Percentiles rank a stretch among this genome's conserved stretches.
phyloP scores from a whole-genome alignment of 2,329 filamentous ascomycete species.

The Claviceps sorghi region DNA sequence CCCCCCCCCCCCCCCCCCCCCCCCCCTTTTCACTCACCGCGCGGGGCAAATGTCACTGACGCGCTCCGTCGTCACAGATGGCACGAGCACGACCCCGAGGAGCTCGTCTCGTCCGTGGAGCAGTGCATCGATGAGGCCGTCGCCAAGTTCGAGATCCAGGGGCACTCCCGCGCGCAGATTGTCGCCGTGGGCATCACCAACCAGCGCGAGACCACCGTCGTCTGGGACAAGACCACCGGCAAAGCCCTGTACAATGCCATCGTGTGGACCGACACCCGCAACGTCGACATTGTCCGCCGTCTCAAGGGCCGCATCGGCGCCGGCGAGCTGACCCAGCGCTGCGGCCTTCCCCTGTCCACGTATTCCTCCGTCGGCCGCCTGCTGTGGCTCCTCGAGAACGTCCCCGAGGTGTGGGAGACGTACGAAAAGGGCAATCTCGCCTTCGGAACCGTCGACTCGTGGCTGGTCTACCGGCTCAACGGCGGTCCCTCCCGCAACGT shows the following conservation, averaged over 20 bases:
- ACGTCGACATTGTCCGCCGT: slow-evolving; percentile 55
- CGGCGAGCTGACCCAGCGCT: slow-evolving; percentile 51
- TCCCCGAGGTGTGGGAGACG: slow-evolving; percentile 49
- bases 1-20: too few relatives aligned
- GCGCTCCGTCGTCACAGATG: slow-evolving; percentile 38
- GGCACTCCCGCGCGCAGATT: slow-evolving; percentile 53
- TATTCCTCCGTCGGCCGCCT: slow-evolving; percentile 71
- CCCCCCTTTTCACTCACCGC: too few relatives aligned
- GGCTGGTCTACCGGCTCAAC: slow-evolving; percentile 68
- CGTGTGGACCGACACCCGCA: slow-evolving; percentile 74
- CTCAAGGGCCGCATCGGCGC: slow-evolving; percentile 53
- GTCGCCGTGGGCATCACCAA: slow-evolving; percentile 68
- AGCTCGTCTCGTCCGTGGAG: slow-evolving; percentile 58
- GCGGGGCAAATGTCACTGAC: not conserved
- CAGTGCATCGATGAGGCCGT: slow-evolving; percentile 63
- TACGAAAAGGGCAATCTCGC: slow-evolving; percentile 59
- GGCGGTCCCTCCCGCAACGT: slow-evolving; percentile 50
- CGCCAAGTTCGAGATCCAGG: slow-evolving; percentile 50
- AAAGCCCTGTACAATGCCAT: slow-evolving; percentile 69
- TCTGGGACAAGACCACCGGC: slow-evolving; percentile 66
- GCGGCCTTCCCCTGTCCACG: slow-evolving; percentile 66
- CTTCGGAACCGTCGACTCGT: slow-evolving; percentile 70
- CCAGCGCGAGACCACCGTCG: slow-evolving; percentile 68
- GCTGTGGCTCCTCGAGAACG: slow-evolving; percentile 60
- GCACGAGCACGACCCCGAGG: slow-evolving; percentile 72